Conservation (phyloP, 163 green algal genomes). For the Trebouxia gelatinosa region DNA sequence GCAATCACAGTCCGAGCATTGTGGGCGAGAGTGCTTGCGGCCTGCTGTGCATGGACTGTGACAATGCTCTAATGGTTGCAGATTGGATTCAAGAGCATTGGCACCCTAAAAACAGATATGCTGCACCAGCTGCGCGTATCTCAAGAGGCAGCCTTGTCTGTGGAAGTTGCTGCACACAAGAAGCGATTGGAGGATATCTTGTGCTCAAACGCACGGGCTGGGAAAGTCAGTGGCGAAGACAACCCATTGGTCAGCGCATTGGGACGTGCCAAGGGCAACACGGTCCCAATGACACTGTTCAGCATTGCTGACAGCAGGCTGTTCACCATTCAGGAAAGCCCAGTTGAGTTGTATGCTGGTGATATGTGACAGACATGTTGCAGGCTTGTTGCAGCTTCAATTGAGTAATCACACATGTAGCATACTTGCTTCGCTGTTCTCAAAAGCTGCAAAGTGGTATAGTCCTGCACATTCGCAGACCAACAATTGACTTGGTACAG, state of each 20-base stretch:
- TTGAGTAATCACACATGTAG: too few relatives aligned
- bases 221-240: conserved; percentile 2
- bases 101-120: conserved; percentile 30
- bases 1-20: too few relatives aligned
- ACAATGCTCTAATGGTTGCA: conserved; percentile 18
- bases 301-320: not conserved
- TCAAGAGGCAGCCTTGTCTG: conserved; percentile 16
- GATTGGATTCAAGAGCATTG: conserved; percentile 39
- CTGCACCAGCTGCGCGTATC: conserved; percentile 30
- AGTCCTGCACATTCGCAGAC: too few relatives aligned
- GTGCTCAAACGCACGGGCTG: conserved; percentile 9
- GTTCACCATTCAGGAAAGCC: conserved; percentile 28
- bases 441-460: too few relatives aligned
- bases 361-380: too few relatives aligned
- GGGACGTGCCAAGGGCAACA: not conserved
- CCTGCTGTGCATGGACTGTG: too few relatives aligned
- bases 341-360: conserved; percentile 25
- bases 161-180: conserved; percentile 22
- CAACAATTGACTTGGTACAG: too few relatives aligned
- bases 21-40: too few relatives aligned
- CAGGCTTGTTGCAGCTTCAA: too few relatives aligned
- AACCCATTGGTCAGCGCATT: conserved; percentile 13
- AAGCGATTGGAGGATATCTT: conserved; percentile 33
- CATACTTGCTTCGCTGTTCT: too few relatives aligned
- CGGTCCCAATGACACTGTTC: conserved; percentile 1